Evolutionary conservation across 306 rosid genomes (phyloP).

Genomic region (Glycine soja): DNA sequence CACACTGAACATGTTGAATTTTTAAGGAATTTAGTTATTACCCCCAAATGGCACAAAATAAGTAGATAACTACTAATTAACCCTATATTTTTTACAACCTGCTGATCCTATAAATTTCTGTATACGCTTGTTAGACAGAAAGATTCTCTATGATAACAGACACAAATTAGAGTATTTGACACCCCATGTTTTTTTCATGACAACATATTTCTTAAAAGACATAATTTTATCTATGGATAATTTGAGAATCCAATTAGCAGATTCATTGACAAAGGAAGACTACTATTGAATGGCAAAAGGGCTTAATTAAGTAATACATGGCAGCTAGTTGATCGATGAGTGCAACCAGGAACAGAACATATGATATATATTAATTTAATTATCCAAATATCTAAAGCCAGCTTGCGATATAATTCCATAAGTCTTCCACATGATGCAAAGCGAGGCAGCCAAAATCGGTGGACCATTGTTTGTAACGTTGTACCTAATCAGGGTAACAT

Average conservation of each 20-base stretch:
- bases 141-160: not conserved
- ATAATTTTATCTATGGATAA: slow-evolving; percentile 19
- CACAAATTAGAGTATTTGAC: not conserved
- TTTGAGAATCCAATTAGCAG: slow-evolving; percentile 17
- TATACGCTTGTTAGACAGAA: not conserved
- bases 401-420: slow-evolving; percentile 40
- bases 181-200: not conserved
- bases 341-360: slow-evolving; percentile 26
- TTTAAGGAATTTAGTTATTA: not conserved
- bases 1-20: not conserved
- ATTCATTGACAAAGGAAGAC: slow-evolving; percentile 15
- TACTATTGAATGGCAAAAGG: too few relatives aligned
- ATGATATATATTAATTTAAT: not conserved
- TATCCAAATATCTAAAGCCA: slow-evolving; percentile 39
- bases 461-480: too few relatives aligned
- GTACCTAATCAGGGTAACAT: too few relatives aligned
- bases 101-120: not conserved
- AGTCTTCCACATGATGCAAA: slow-evolving; percentile 42
- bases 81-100: not conserved
- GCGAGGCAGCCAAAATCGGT: not conserved
- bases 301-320: not conserved
- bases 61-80: not conserved
- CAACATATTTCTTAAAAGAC: slow-evolving; percentile 7
- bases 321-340: not conserved
- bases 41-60: not conserved